These are phyloP conservation scores for Aspergillus ibericus DNA, from an alignment of 2,329 filamentous ascomycete species.

Conservation along the genomic window DNA sequence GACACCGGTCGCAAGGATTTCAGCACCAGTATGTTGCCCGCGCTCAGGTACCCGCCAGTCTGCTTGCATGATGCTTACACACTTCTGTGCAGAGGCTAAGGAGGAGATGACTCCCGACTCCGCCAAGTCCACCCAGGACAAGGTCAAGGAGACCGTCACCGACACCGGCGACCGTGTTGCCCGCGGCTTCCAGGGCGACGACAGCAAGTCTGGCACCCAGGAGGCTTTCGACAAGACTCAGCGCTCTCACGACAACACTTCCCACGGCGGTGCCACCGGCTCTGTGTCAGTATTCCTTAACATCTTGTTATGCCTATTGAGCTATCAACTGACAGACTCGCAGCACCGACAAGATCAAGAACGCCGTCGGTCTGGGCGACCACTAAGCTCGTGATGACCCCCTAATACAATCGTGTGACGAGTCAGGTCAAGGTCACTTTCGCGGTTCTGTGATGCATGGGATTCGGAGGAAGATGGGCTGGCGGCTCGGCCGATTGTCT, in stretches of 20 bases:
- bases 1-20: constrained; percentile 64
- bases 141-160: constrained; percentile 58
- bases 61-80: constrained; percentile 24
- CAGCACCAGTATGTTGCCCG: constrained; percentile 45
- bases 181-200: constrained; percentile 54
- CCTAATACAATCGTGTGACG: neutral
- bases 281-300: constrained; percentile 39
- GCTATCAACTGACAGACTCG: neutral
- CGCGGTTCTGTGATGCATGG: neutral
- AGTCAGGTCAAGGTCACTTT: neutral
- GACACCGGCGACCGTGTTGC: constrained; percentile 56
- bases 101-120: constrained; percentile 61
- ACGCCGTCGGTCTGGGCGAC: constrained; percentile 41
- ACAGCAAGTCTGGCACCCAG: constrained; percentile 57
- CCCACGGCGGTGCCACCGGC: constrained; percentile 39
- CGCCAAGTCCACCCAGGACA: constrained; percentile 61
- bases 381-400: constrained; percentile 18
- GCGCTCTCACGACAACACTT: constrained; percentile 45
- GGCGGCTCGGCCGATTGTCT: constrained; percentile 10
- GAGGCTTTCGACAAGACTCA: constrained; percentile 52
- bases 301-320: neutral
- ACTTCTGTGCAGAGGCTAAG: constrained; percentile 48
- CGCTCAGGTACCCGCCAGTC: neutral
- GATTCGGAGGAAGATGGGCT: neutral
- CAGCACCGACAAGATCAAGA: constrained; percentile 48